These are phyloP conservation scores for Daldinia childiae DNA, from an alignment of 495 filamentous ascomycete species.

Conservation along the genomic window DNA sequence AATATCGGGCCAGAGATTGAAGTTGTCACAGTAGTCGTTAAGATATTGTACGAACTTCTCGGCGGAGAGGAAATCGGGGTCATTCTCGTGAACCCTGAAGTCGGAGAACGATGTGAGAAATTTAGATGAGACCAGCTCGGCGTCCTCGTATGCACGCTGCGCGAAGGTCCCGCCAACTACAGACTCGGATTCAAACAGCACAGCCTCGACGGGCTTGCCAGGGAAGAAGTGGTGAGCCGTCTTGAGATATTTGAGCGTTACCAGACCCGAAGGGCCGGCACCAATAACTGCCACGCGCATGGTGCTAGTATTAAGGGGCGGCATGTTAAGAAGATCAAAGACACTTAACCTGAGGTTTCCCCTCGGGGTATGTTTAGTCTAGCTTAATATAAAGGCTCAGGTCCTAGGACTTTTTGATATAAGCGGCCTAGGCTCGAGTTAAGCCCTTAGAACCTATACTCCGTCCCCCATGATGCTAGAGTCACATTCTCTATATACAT, in stretches of 20 bases:
- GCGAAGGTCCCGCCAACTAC: slow-evolving; percentile 13
- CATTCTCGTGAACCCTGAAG: slow-evolving; percentile 43
- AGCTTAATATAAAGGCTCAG: slow-evolving; percentile 10
- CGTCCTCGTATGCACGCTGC: slow-evolving; percentile 24
- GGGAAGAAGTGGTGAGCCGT: slow-evolving; percentile 39
- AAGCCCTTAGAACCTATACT: not conserved
- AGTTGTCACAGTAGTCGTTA: slow-evolving; percentile 16
- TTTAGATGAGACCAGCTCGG: slow-evolving; percentile 53
- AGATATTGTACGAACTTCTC: slow-evolving; percentile 50
- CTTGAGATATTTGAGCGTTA: slow-evolving; percentile 46
- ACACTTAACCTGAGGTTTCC: not conserved
- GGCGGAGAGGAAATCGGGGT: slow-evolving; percentile 51
- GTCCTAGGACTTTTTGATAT: not conserved
- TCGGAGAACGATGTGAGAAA: slow-evolving; percentile 56
- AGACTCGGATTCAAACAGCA: slow-evolving; percentile 15
- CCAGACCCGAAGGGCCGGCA: slow-evolving; percentile 45
- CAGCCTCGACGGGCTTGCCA: slow-evolving; percentile 37
- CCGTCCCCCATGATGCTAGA: not conserved
- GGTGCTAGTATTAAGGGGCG: not conserved
- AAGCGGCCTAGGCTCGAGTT: not conserved
- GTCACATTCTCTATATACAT: not conserved
- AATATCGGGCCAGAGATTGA: slow-evolving; percentile 17
- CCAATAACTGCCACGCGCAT: slow-evolving; percentile 44
- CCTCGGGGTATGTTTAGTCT: not conserved
- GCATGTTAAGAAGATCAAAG: not conserved